These are phyloP conservation scores for Ceraceosorus guamensis DNA, from an alignment of 1,284 basidiomycete genomes.

Conservation along the genomic window DNA sequence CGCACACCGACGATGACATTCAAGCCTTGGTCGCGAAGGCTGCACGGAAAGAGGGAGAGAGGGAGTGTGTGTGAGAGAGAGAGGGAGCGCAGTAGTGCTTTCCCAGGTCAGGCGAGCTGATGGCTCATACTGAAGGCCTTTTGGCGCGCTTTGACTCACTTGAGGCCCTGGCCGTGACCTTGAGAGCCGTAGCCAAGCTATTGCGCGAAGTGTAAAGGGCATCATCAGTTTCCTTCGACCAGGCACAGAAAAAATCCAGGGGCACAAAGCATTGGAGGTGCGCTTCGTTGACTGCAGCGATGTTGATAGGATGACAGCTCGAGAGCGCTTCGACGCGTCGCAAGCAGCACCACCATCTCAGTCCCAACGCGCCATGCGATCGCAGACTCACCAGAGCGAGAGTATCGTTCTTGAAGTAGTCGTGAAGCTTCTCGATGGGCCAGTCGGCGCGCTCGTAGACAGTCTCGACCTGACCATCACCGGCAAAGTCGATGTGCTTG, in stretches of 20 bases:
- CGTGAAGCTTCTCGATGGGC: conserved; percentile 93
- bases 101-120: no score
- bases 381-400: conserved; percentile 61
- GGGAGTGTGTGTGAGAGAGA: background rate
- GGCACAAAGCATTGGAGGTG: no score
- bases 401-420: conserved; percentile 95
- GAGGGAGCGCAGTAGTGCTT: no score
- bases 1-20: conserved; percentile 99
- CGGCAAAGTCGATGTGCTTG: conserved; percentile 94
- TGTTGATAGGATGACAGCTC: no score
- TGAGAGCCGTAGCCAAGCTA: conserved; percentile 77
- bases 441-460: conserved; percentile 98
- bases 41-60: conserved; percentile 6
- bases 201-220: background rate
- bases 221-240: background rate
- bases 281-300: no score
- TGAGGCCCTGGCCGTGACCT: conserved; percentile 96
- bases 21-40: conserved; percentile 92
- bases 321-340: no score
- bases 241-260: no score
- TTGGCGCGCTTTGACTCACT: conserved; percentile 48
- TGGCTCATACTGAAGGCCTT: background rate
- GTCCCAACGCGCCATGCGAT: background rate
- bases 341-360: background rate
- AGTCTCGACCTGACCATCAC: conserved; percentile 68